A percentile compares a stretch with the other conserved stretches of the same genome.
phyloP scores from a whole-genome alignment of 352 stramenopile genomes.

The Elongisporangium senticosum region DNA sequence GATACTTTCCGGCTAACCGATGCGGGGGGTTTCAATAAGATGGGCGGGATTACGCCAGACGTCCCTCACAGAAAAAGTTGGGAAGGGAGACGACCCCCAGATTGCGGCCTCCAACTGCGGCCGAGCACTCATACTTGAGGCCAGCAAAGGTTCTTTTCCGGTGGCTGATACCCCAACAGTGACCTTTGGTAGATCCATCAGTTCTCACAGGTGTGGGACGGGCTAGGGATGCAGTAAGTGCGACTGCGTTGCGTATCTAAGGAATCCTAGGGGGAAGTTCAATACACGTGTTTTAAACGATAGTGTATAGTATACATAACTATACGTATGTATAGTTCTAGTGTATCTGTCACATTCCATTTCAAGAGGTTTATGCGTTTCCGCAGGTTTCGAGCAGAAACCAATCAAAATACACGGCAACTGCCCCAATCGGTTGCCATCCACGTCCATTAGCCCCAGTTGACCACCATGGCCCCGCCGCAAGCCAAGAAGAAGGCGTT shows the following conservation, averaged over 20 bases:
- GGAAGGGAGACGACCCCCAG: not conserved
- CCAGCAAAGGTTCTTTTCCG: not conserved
- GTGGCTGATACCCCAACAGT: not conserved
- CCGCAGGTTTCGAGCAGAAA: not conserved
- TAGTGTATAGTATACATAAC: not conserved
- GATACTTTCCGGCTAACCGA: not conserved
- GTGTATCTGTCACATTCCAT: not conserved
- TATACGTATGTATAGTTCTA: not conserved
- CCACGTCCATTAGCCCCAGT: conserved; percentile 1
- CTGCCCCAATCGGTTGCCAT: not conserved
- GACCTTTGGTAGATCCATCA: not conserved
- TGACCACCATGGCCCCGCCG: conserved; percentile 3
- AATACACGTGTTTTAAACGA: not conserved
- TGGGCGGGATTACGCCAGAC: not conserved
- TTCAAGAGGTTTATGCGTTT: not conserved
- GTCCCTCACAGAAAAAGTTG: not conserved
- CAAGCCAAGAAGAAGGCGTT: conserved; percentile 23
- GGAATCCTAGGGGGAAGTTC: not conserved
- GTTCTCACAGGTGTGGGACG: not conserved
- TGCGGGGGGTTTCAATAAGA: not conserved
- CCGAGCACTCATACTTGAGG: not conserved
- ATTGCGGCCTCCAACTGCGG: not conserved
- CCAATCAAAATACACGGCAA: not conserved
- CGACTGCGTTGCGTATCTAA: not conserved
- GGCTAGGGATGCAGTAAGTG: not conserved